Evolutionary conservation across 2,329 filamentous ascomycete species (phyloP), one percentile per base, ranked within the genome.

Genomic region (Trichoderma citrinoviride): DNA sequence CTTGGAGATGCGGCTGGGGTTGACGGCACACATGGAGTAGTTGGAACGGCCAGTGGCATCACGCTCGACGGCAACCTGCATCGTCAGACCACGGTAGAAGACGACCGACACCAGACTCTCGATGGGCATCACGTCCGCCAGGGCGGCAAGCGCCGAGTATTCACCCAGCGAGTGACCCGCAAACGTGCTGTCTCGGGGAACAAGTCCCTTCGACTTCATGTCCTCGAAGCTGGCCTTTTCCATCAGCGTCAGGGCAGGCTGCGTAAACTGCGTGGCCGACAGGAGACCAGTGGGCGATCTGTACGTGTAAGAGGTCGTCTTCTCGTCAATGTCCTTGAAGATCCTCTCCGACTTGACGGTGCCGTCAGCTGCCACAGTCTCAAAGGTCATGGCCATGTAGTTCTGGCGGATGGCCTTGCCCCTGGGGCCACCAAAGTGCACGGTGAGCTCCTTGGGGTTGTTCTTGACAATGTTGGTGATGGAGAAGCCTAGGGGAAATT

Each of bases 321-420:
- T 89, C 80, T 98, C 95, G 73, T 90, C 87, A 72, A 99, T 93
- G 73, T 96, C 93, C 83, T 99, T 98, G 86, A 99, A 99, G 76
- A 99, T 99, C 81, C 94, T 96, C 84, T 99, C 95, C 0, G 95
- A 97, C 80, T 97, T 98, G 82, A 97, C 93, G 41, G 87, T 87
- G 27, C 95, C 95, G 77, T 99, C 95, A 2, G 91, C 82, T 66
- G 90, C 90, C 61, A 99, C 93, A n/a, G 94, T 96, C 82, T 99
- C 95, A 79, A 98, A 99, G 54, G 94, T 98, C 95, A 99, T 99
- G 66, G 94, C 89, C 90, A 98, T 98, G 83, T 99, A 99, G 80
- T 99, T 99, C 75, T 97, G 90, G 68, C 95, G 92, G 72, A 99
- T 99, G 58, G 92, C 93, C 82, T 98, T 99, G 75, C 95, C 95